Percentiles rank a stretch among this genome's conserved stretches.
phyloP scores from a whole-genome alignment of 306 rosid species.

The Lupinus albus region DNA sequence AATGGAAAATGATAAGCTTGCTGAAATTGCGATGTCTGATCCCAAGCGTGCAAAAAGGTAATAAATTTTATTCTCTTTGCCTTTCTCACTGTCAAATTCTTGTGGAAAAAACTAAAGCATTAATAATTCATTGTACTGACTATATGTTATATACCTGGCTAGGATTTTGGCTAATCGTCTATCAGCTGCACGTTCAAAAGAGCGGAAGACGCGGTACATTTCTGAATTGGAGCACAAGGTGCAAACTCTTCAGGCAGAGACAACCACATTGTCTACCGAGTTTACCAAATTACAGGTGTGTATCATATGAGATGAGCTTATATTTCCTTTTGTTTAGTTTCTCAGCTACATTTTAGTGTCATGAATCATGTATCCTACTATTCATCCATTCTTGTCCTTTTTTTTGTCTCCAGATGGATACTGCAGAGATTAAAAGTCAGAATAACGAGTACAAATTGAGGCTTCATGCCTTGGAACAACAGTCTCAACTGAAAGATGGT shows the following conservation, averaged over 20 bases:
- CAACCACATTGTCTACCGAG: constrained; percentile 76
- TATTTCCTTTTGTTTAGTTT: constrained; percentile 21
- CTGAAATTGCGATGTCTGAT: constrained; percentile 79
- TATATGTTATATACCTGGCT: constrained; percentile 24
- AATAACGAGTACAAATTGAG: constrained; percentile 82
- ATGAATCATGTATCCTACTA: constrained; percentile 19
- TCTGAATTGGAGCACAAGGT: constrained; percentile 86
- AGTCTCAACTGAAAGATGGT: constrained; percentile 88
- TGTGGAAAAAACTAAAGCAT: not conserved
- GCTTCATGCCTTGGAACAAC: constrained; percentile 85
- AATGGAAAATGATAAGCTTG: constrained; percentile 71
- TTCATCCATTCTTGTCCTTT: constrained; percentile 10
- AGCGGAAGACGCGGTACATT: constrained; percentile 70
- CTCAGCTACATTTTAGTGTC: not conserved
- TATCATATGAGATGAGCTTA: constrained; percentile 38
- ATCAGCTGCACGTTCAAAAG: constrained; percentile 95
- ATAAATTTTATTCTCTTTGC: not conserved
- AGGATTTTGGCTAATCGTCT: constrained; percentile 93
- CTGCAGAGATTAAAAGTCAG: constrained; percentile 57
- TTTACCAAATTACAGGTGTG: constrained; percentile 71
- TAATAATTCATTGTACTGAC: not conserved
- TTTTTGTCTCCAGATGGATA: constrained; percentile 57
- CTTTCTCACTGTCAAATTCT: not conserved
- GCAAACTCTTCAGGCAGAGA: constrained; percentile 90
- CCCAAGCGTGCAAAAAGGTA: constrained; percentile 92